phyloP scores from a whole-genome alignment of 495 filamentous ascomycete genomes.

The Hypoxylon subgilvum region DNA sequence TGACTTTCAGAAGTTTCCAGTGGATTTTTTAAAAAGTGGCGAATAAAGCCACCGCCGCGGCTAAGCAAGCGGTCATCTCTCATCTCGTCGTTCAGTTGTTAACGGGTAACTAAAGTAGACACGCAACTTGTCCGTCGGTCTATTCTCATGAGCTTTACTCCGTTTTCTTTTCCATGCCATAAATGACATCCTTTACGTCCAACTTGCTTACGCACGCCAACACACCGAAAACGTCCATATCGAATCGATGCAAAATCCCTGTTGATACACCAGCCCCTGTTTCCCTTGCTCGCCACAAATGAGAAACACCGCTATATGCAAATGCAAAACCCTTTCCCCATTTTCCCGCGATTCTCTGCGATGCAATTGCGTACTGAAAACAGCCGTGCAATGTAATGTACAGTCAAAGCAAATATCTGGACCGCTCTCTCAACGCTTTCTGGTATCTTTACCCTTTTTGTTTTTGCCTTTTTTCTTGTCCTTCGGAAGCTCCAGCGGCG shows the following conservation, averaged over 20 bases:
- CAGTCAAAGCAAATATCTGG: neutral
- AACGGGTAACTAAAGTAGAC: too few relatives aligned
- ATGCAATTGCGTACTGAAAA: constrained; percentile 1
- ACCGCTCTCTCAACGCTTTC: constrained; percentile 41
- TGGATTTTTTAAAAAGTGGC: constrained; percentile 22
- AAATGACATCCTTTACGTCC: constrained; percentile 18
- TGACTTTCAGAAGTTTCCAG: too few relatives aligned
- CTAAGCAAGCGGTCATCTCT: constrained; percentile 28
- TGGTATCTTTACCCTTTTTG: constrained; percentile 74
- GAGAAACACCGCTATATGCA: constrained; percentile 35
- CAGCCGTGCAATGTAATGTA: neutral
- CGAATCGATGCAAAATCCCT: constrained; percentile 22
- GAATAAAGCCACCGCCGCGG: constrained; percentile 15
- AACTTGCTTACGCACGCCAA: constrained; percentile 2
- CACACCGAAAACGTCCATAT: constrained; percentile 2
- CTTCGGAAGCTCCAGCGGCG: constrained; percentile 76
- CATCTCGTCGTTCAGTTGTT: constrained; percentile 3
- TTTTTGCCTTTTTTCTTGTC: constrained; percentile 79
- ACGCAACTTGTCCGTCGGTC: too few relatives aligned
- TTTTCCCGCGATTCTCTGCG: neutral
- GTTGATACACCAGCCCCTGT: constrained; percentile 17
- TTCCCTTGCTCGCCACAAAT: neutral
- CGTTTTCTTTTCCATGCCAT: constrained; percentile 8
- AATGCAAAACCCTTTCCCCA: constrained; percentile 12
- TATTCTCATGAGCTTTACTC: too few relatives aligned